Evolutionary conservation across 768 basidiomycete species (phyloP), one percentile per base, ranked within the genome.

Genomic region (Boletus rubescentipes): DNA sequence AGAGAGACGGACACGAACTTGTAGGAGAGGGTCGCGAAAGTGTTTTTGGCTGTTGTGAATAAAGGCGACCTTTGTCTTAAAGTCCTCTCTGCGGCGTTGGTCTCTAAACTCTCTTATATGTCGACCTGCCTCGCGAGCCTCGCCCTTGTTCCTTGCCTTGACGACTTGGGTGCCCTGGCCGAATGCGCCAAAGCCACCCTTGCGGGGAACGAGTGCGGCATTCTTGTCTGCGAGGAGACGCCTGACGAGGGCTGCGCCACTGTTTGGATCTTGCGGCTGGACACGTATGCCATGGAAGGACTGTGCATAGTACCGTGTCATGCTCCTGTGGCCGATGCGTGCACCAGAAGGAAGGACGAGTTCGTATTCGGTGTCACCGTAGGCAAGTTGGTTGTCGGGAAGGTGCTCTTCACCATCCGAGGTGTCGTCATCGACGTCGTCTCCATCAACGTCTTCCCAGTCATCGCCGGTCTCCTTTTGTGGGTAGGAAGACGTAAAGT

Each of bases 321-420:
- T 84, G 46, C 84, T 84, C 42, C 95, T 86, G 67, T 99, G 97
- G 0, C 93, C 94, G 65, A 99, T 89, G 21, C 93, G 86, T 10
- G 86, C 84, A 40, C 97, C 97, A 0, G 93, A 95, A 2, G 97
- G 93, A 7, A 99, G 81, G 5, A 96, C 88, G 20, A 99, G 89
- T 61, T 98, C 95, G 66, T 87, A 86, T 34, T 81, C 75, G 4
- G 89, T 83, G 65, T 93, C 90, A 21, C 91, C 91, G 60, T 88
- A 89, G 0, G 85, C 80, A 54, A 95, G 74, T 49, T 84, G 78
- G 59, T 71, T 76, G 12, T 79, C 80, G 0, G 77, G 75, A 6
- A 80, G 65, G 30, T 71, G 75, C 39, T 78, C 77, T n/a, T 70
- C 56, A 21, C 74, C 73, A 26, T 69, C 67, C 15, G 64, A 60